phyloP scores from a whole-genome alignment of 1,284 basidiomycete species.

The Rhodotorula sp. region DNA sequence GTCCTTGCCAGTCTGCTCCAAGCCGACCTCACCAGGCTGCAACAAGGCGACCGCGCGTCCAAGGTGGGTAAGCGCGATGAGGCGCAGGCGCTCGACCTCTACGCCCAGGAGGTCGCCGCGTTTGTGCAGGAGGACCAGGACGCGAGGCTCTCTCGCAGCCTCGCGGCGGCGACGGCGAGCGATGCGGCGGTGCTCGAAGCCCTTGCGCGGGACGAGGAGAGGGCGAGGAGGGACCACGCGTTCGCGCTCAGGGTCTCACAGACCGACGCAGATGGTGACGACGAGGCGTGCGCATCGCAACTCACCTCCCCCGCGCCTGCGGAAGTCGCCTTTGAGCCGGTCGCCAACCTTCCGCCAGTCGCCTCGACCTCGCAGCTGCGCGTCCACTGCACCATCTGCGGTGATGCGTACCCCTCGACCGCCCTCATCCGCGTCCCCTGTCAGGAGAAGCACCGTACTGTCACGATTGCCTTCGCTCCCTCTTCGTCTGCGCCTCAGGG shows the following conservation, averaged over 20 bases:
- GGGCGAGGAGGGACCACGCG: background rate
- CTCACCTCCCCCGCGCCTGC: background rate
- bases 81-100: background rate
- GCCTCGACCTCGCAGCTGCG: conserved; percentile 53
- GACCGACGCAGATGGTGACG: background rate
- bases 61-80: background rate
- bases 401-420: conserved; percentile 73
- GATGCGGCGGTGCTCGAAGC: background rate
- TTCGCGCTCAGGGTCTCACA: background rate
- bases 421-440: background rate
- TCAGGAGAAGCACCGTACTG: conserved; percentile 54
- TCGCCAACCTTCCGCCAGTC: conserved; percentile 22
- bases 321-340: background rate
- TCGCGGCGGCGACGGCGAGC: background rate
- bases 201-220: background rate
- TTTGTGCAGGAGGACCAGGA: background rate
- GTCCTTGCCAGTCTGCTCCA: conserved; percentile 1
- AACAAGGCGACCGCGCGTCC: background rate
- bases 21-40: conserved; percentile 11
- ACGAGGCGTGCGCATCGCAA: no score
- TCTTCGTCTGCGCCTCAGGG: conserved; percentile 53
- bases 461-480: conserved; percentile 52
- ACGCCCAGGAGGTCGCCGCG: background rate
- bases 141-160: background rate
- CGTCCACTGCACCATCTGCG: conserved; percentile 56